Conservation (phyloP, 1,284 basidiomycete species). For the Trichosporon faecale region DNA sequence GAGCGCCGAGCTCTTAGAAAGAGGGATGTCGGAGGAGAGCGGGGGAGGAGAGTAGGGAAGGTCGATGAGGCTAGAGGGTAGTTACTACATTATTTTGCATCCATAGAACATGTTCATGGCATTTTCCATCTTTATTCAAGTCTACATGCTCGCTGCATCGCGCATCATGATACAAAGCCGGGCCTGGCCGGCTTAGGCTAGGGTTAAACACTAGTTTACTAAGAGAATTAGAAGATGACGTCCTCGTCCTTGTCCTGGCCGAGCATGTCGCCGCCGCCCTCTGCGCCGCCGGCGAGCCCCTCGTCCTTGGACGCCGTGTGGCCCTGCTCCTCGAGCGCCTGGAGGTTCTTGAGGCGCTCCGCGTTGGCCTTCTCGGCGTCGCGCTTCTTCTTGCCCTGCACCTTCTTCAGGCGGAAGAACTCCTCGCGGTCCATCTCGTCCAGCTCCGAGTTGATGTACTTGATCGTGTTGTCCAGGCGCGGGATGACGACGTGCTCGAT, state of each 20-base stretch:
- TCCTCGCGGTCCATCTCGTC: conserved; percentile 98
- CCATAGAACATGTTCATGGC: conserved; percentile 11
- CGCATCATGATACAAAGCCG: conserved; percentile 10
- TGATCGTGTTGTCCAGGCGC: conserved; percentile 92
- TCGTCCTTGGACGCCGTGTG: conserved; percentile 49
- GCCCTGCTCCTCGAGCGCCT: conserved; percentile 39
- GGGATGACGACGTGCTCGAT: conserved; percentile 99
- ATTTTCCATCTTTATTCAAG: neutral
- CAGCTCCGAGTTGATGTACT: conserved; percentile 91
- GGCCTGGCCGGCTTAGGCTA: too few relatives aligned
- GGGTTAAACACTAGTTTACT: neutral
- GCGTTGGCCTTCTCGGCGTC: conserved; percentile 54
- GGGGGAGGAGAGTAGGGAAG: neutral
- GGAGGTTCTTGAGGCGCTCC: conserved; percentile 33
- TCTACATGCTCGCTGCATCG: conserved; percentile 10
- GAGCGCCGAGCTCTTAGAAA: conserved; percentile 14
- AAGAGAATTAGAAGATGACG: conserved; percentile 74
- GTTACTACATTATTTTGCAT: conserved; percentile 1
- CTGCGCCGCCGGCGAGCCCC: conserved; percentile 48
- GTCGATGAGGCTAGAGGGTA: neutral
- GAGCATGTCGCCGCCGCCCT: conserved; percentile 61
- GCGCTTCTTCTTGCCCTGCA: conserved; percentile 95
- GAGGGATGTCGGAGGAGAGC: neutral
- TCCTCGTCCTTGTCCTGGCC: conserved; percentile 78
- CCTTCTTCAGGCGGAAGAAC: conserved; percentile 94